Percentiles rank a stretch among this genome's conserved stretches.
Evolutionary conservation across 345 rosid genomes (phyloP).

Genomic region (Garcia nutans): DNA sequence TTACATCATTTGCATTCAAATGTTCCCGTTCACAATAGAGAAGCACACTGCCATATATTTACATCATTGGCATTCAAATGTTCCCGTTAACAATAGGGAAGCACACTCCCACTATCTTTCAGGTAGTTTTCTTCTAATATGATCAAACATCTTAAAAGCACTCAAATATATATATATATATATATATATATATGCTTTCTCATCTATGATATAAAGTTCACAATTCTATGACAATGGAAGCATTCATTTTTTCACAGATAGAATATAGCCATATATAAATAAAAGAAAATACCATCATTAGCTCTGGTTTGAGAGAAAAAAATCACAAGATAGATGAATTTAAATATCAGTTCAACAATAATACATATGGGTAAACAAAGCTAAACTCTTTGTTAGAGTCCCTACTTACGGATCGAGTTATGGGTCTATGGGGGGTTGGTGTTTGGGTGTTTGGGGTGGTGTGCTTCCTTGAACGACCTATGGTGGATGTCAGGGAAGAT

Average conservation of each 20-base stretch:
- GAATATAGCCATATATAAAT: background rate
- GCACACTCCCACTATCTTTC: background rate
- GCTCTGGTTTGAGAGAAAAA: background rate
- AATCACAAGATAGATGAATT: background rate
- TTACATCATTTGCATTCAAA: background rate
- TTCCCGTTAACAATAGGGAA: background rate
- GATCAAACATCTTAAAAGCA: background rate
- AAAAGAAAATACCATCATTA: background rate
- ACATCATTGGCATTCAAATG: background rate
- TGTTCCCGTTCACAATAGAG: background rate
- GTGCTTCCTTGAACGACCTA: no score
- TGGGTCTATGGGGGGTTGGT: no score
- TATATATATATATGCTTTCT: background rate
- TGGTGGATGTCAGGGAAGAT: no score
- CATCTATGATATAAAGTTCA: background rate
- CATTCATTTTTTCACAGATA: background rate
- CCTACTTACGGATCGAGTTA: no score
- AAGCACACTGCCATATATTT: background rate
- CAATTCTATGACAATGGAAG: background rate
- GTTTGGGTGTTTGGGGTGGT: no score
- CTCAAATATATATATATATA: background rate
- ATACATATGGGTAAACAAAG: background rate
- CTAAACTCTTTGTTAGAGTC: no score
- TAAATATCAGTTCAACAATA: background rate
- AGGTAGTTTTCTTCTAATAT: background rate